Evolutionary conservation across 2,329 filamentous ascomycete genomes (phyloP).

Genomic region (Immersiporthe knoxdaviesiana): DNA sequence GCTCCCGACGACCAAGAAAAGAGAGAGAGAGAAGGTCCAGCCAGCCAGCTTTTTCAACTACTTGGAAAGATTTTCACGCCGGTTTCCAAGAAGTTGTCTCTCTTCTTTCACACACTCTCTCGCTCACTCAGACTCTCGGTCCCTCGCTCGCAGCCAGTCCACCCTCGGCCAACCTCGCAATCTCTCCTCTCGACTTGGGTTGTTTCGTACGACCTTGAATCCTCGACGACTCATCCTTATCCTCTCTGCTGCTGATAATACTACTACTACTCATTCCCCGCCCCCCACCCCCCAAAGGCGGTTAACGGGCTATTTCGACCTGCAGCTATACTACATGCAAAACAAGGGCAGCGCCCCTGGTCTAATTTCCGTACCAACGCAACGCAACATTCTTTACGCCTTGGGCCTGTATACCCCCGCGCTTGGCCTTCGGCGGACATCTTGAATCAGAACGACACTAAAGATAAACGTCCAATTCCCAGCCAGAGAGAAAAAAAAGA

Average conservation of each 20-base stretch:
- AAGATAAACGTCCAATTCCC: background rate
- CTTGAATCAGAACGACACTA: constrained; percentile 2
- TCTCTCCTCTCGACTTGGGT: background rate
- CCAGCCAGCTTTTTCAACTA: background rate
- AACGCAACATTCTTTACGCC: constrained; percentile 5
- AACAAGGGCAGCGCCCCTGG: constrained; percentile 11
- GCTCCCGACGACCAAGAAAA: background rate
- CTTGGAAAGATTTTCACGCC: background rate
- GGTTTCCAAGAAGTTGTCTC: background rate
- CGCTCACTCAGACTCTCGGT: background rate
- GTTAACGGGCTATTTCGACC: background rate
- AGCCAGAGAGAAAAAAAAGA: background rate
- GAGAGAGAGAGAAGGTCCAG: background rate
- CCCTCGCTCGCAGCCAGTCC: background rate
- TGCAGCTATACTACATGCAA: constrained; percentile 14
- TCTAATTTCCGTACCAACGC: constrained; percentile 14
- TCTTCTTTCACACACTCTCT: background rate
- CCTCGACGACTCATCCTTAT: background rate
- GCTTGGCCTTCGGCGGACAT: constrained; percentile 3
- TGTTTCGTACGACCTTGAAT: background rate
- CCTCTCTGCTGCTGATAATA: background rate
- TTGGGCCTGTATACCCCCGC: background rate
- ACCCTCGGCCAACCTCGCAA: background rate
- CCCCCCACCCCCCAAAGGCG: background rate
- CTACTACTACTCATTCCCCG: background rate